Base-by-base conservation (phyloP, 176 grass and related monocot species). In the Eleusine indica region DNA sequence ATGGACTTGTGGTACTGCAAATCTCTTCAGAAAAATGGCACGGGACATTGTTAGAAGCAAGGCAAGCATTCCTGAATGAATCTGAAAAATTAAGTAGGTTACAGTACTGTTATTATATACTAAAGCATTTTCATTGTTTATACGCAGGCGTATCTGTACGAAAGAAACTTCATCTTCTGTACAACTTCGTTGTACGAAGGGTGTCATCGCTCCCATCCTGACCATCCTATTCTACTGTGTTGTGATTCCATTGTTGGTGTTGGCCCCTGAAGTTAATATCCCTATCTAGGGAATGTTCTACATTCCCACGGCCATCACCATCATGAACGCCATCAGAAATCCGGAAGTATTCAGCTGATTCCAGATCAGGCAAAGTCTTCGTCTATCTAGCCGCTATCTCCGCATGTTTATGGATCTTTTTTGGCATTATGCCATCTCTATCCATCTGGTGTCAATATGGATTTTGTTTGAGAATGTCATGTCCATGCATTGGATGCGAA, bases 1-100 rank as follows among this genome's bases (percentile, higher is more conserved):
- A 61, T 98, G 96, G 96, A 89, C 83, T 79, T 91, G 91, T 60
- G 93, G 96, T 53, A 87, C 91, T 22, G 91, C 91, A 66, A 98
- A 95, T 76, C 87, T 98, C 49, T 98, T 98, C 82, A 89, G 83
- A 78, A 98, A 98, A 83, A 98, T 95, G 96, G 89, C 89, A 64
- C 75, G 80, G 85, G 96, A 95, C 41, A 90, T 93, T 25, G 39
- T 87, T 83, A 73, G 78, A 30, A 85, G 77, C 80, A 98, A 91
- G 93, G 96, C 90, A 69, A 51, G 79, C 22, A 61, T 77, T 28
- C 63, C 2, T 44, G 7, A 35, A 35, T 66, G 25, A 35, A 35
- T 35, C 32, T 66, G 46, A 38, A 30, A 48, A 51, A 46, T 29
- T 21, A 39, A 73, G 19, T 51, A 30, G 40, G 28, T 25, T 75